Evolutionary conservation across 495 filamentous ascomycete genomes (phyloP).

Genomic region (Penicillium argentinense): DNA sequence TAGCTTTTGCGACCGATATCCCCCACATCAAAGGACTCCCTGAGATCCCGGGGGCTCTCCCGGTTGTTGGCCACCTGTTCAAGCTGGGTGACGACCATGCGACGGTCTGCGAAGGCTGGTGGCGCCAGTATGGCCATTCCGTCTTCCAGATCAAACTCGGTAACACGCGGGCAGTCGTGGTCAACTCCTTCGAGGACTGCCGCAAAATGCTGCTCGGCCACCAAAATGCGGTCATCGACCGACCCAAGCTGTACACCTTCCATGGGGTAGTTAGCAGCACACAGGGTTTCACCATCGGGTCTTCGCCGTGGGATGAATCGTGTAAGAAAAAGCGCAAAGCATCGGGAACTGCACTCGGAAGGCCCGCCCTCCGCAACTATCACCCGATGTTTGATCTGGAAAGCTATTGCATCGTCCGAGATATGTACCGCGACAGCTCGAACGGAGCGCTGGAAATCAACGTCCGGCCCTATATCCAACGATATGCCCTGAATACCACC

Average conservation of each 20-base stretch:
- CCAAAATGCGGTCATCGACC: constrained; percentile 48
- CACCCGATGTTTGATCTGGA: constrained; percentile 54
- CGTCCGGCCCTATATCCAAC: constrained; percentile 45
- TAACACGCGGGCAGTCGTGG: constrained; percentile 50
- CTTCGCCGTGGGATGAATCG: constrained; percentile 51
- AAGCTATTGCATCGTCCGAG: constrained; percentile 46
- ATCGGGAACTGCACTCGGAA: constrained; percentile 44
- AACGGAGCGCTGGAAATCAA: constrained; percentile 39
- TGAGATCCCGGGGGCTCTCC: constrained; percentile 51
- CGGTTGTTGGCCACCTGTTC: constrained; percentile 54
- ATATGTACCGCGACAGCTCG: constrained; percentile 42
- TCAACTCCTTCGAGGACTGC: constrained; percentile 49
- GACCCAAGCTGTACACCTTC: constrained; percentile 50
- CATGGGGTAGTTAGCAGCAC: constrained; percentile 49
- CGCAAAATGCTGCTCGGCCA: constrained; percentile 46
- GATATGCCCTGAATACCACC: constrained; percentile 51
- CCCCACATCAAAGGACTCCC: constrained; percentile 48
- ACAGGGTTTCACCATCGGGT: constrained; percentile 46
- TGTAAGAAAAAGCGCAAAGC: constrained; percentile 54
- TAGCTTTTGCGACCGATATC: constrained; percentile 39
- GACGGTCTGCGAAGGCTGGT: constrained; percentile 52
- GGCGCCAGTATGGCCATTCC: constrained; percentile 49
- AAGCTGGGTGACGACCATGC: constrained; percentile 57
- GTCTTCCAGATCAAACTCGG: constrained; percentile 57
- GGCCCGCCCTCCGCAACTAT: constrained; percentile 47